Base-by-base conservation (phyloP, 2,329 filamentous ascomycete species). In the Pyrenophora teres region DNA sequence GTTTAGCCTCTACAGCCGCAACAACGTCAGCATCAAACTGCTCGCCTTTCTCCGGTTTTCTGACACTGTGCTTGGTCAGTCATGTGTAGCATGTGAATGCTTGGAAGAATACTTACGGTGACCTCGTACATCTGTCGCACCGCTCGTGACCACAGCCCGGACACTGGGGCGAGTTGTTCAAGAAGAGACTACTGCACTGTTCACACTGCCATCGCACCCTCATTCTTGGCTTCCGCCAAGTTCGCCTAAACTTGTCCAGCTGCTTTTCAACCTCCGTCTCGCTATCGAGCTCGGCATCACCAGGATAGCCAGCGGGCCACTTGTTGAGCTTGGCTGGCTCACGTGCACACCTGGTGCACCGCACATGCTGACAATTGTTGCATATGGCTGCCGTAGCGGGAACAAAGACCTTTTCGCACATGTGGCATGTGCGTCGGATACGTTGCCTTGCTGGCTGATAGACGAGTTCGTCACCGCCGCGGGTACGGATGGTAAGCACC, bases 311-410 rank as follows among this genome's bases (percentile, higher is more conserved):
- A 56, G 84, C 81, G 0, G 86, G 86, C 69, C 87, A 89, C 65
- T 87, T 88, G 64, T 83, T 80, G 65, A 82, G 84, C 75, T 88
- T 89, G 54, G 85, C 78, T 81, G 90, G 90, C 65, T 91, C 86
- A 63, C 90, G 81, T 23, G 89, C 90, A 71, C 91, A 95, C 68
- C 87, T 87, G 33, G 85, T 89, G 77, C 91, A 96, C 46, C 90
- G 86, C 44, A 81, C 72, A 72, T 96, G 92, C 23, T 80, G 76
- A 73, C 92, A 96, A 33, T 78, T 79, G 6, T 78, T 73, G 70
- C 92, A 96, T 68, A 83, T 76, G 54, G 87, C 90, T 1, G 75
- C 72, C 2, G 68, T 68, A 10, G 72, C 53, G 4, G 72, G 72
- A 8, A 71, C 54, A 68, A 92, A 94, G 1, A 87, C 67, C 2